These are phyloP conservation scores for Fraxinus ornus DNA, from an alignment of 305 asterid species.

Conservation along the genomic window DNA sequence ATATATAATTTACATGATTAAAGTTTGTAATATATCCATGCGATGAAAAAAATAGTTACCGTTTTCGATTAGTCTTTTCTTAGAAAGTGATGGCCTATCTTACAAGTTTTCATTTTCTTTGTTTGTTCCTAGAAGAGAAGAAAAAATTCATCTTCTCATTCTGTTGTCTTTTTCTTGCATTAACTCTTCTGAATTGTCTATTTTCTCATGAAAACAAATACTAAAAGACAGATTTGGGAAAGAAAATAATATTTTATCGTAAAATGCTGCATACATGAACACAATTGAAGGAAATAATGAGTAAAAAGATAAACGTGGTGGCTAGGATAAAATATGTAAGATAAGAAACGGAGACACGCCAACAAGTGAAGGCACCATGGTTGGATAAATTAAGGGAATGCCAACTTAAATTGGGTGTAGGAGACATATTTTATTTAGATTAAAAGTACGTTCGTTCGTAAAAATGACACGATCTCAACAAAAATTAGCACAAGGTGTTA, in stretches of 20 bases:
- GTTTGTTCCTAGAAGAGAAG: background rate
- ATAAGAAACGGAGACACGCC: background rate
- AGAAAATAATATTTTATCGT: background rate
- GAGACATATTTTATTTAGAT: background rate
- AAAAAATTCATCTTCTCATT: conserved; percentile 11
- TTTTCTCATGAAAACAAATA: conserved; percentile 19
- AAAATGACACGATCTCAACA: background rate
- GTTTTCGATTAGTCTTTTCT: background rate
- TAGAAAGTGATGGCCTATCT: background rate
- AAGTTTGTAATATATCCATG: background rate
- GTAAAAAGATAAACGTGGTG: background rate
- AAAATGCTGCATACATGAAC: background rate
- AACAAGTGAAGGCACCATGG: background rate
- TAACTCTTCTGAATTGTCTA: conserved; percentile 20
- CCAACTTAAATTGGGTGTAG: background rate
- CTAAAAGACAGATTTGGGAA: background rate
- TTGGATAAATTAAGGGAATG: background rate
- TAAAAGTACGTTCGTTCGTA: too few relatives aligned
- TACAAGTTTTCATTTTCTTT: background rate
- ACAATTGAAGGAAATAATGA: background rate
- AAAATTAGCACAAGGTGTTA: background rate
- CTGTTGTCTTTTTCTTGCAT: conserved; percentile 18
- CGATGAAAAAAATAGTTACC: background rate
- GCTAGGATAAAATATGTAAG: background rate
- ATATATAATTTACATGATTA: too few relatives aligned